phyloP scores from a whole-genome alignment of 306 rosid species.

The Arachis stenosperma region DNA sequence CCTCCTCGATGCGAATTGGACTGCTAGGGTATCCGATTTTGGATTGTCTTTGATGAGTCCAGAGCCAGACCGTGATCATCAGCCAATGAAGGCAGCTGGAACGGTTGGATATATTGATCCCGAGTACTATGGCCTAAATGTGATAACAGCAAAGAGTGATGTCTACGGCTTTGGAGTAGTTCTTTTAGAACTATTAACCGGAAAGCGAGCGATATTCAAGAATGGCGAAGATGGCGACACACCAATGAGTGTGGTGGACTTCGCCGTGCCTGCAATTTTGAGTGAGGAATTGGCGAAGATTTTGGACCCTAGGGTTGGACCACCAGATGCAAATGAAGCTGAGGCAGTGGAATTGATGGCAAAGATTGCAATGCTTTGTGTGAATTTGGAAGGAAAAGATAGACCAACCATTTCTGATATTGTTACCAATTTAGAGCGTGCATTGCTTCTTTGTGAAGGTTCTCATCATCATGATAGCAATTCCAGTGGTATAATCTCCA shows the following conservation, averaged over 20 bases:
- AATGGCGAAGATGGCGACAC: conserved; percentile 58
- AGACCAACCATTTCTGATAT: conserved; percentile 90
- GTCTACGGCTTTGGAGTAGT: conserved; percentile 94
- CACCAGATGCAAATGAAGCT: conserved; percentile 59
- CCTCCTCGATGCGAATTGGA: conserved; percentile 73
- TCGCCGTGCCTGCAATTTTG: conserved; percentile 74
- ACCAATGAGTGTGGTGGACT: conserved; percentile 74
- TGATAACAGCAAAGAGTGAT: conserved; percentile 87
- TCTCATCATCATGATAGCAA: conserved; percentile 54
- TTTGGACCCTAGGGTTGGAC: conserved; percentile 72
- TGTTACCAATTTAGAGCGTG: conserved; percentile 80
- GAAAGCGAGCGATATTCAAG: conserved; percentile 86
- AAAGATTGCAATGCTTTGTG: conserved; percentile 78
- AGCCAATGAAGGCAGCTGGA: conserved; percentile 77
- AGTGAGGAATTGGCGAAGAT: conserved; percentile 68
- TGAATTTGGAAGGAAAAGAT: conserved; percentile 90
- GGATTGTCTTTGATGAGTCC: conserved; percentile 87
- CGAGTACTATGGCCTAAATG: conserved; percentile 86
- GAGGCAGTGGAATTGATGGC: conserved; percentile 90
- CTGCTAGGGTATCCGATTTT: conserved; percentile 85
- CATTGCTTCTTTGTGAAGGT: conserved; percentile 62
- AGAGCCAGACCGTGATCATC: conserved; percentile 49
- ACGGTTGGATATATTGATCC: conserved; percentile 96
- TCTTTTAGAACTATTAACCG: conserved; percentile 82
- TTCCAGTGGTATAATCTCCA: conserved; percentile 69